Conservation (phyloP, 1,284 basidiomycete genomes). For the Cryptococcus sp. region DNA sequence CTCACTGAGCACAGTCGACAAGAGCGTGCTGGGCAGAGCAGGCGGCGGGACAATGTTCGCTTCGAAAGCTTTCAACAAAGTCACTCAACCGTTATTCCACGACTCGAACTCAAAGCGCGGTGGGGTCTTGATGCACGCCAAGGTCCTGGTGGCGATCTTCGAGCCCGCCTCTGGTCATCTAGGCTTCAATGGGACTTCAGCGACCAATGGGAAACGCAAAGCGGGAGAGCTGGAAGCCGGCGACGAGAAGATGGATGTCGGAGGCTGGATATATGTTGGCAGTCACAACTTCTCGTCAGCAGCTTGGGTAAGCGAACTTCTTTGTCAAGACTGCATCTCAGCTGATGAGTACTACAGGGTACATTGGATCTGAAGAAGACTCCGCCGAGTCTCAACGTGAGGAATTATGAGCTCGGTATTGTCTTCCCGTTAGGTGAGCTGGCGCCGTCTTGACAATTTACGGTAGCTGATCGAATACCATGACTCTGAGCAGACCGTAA, state of each 20-base stretch:
- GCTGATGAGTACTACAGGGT: slow-evolving; percentile 28
- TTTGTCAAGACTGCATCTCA: neutral
- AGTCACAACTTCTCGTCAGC: slow-evolving; percentile 49
- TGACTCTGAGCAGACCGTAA: slow-evolving; percentile 26
- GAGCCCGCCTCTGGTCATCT: slow-evolving; percentile 33
- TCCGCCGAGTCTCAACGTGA: slow-evolving; percentile 32
- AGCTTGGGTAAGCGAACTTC: slow-evolving; percentile 43
- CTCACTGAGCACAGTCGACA: slow-evolving; percentile 43
- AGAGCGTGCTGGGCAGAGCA: slow-evolving; percentile 31
- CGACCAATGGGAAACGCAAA: slow-evolving; percentile 31
- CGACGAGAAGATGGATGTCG: slow-evolving; percentile 20
- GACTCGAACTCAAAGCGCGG: slow-evolving; percentile 52
- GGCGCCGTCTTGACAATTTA: neutral
- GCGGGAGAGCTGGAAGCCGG: slow-evolving; percentile 25
- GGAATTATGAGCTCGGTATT: slow-evolving; percentile 53
- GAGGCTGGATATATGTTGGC: slow-evolving; percentile 51
- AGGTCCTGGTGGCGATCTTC: slow-evolving; percentile 48
- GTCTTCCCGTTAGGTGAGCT: slow-evolving; percentile 49
- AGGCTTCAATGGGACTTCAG: slow-evolving; percentile 14
- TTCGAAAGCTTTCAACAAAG: slow-evolving; percentile 35
- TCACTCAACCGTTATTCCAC: slow-evolving; percentile 40
- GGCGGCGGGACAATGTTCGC: slow-evolving; percentile 54
- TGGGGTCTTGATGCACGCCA: slow-evolving; percentile 53
- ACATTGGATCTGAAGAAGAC: slow-evolving; percentile 42
- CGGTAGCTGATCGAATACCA: neutral